A percentile compares a stretch with the other conserved stretches of the same genome.
Evolutionary conservation across 2,329 filamentous ascomycete species (phyloP).

Genomic region (Colletotrichum liriopes): DNA sequence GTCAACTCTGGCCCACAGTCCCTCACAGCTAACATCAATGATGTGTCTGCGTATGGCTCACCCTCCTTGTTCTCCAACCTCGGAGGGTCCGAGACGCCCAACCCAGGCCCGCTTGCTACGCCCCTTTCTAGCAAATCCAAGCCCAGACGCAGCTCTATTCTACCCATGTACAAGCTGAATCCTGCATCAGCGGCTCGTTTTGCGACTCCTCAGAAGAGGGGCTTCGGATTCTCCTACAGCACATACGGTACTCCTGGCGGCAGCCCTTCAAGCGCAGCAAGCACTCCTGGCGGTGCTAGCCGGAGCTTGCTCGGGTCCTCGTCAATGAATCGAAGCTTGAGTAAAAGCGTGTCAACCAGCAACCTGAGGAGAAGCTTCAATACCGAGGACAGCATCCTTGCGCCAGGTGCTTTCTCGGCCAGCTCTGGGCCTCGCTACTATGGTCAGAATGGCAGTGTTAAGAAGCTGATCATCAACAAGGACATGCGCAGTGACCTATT

Average conservation of each 20-base stretch:
- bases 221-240: constrained; percentile 94
- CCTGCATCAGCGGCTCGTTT: constrained; percentile 85
- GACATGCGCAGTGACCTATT: constrained; percentile 83
- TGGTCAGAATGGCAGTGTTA: constrained; percentile 80
- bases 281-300: constrained; percentile 78
- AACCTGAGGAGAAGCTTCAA: constrained; percentile 88
- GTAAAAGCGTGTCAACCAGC: constrained; percentile 91
- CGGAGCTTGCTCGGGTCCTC: constrained; percentile 75
- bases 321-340: constrained; percentile 80
- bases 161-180: constrained; percentile 91
- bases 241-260: constrained; percentile 87
- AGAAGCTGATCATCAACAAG: constrained; percentile 94
- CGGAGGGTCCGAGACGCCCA: constrained; percentile 72
- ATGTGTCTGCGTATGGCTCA: constrained; percentile 91
- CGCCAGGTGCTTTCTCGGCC: constrained; percentile 87
- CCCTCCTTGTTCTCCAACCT: constrained; percentile 88
- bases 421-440: constrained; percentile 76
- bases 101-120: constrained; percentile 92
- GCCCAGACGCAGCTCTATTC: constrained; percentile 82
- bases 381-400: constrained; percentile 87
- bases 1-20: constrained; percentile 64
- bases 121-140: constrained; percentile 84
- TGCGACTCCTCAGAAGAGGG: constrained; percentile 86
- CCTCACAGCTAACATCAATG: constrained; percentile 84
- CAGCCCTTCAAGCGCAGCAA: constrained; percentile 77